Conservation (phyloP, 495 filamentous ascomycete genomes). For the Tuber brumale region DNA sequence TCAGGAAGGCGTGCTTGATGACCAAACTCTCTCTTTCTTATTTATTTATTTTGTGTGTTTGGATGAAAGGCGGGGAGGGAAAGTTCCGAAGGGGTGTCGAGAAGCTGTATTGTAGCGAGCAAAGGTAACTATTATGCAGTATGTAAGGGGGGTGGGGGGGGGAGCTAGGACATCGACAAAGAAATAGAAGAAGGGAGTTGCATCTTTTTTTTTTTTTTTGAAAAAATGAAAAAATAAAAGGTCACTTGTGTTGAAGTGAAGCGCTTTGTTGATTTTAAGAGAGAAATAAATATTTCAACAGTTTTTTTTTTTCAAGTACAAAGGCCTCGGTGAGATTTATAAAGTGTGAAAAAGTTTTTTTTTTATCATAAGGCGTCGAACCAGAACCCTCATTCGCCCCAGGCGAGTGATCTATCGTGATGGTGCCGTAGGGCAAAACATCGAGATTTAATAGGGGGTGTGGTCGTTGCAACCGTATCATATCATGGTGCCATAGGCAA, state of each 20-base stretch:
- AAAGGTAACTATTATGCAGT: neutral
- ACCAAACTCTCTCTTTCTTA: neutral
- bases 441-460: neutral
- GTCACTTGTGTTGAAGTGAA: neutral
- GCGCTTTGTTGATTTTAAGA: neutral
- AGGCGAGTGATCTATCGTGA: neutral
- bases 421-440: neutral
- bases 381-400: neutral
- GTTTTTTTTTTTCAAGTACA: neutral
- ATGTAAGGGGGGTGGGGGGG: slow-evolving; percentile 33
- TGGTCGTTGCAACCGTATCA: neutral
- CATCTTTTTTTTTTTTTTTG: no score
- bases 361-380: neutral
- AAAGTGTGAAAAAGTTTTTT: no score
- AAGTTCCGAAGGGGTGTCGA: neutral
- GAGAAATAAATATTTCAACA: neutral
- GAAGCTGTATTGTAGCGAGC: neutral
- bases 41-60: neutral
- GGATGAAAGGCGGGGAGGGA: neutral
- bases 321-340: slow-evolving; percentile 5
- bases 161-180: slow-evolving; percentile 28
- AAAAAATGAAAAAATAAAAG: no score
- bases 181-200: slow-evolving; percentile 14
- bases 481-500: neutral
- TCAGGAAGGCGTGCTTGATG: neutral